Evolutionary conservation across 495 filamentous ascomycete species (phyloP).

Genomic region (Penicillium soppii): DNA sequence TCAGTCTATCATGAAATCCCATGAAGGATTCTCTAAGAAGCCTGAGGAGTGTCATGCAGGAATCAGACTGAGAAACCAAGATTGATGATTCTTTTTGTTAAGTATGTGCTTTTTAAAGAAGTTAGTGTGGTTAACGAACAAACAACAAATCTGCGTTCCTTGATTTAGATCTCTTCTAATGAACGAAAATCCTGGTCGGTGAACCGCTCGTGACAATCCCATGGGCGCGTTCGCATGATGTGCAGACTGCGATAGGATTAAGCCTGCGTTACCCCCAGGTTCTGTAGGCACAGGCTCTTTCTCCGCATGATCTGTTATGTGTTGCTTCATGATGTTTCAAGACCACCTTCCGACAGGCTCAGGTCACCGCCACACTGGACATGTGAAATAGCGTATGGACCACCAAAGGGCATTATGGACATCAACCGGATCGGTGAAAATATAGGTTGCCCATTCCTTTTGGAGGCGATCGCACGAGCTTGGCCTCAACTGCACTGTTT

Average conservation of each 20-base stretch:
- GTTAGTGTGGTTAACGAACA: too few species aligned
- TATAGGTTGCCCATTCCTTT: constrained; percentile 2
- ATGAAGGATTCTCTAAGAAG: constrained; percentile 81
- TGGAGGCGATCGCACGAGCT: constrained; percentile 3
- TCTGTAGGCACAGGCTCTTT: not conserved
- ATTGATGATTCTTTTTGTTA: too few species aligned
- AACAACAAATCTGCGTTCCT: too few species aligned
- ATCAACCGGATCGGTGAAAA: too few species aligned
- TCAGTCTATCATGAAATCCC: constrained; percentile 61
- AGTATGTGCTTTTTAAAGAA: too few species aligned
- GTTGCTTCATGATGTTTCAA: constrained; percentile 15
- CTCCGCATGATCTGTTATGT: constrained; percentile 4
- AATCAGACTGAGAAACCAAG: constrained; percentile 44
- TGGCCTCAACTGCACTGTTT: too few species aligned
- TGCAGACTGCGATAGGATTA: not conserved
- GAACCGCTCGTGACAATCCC: constrained; percentile 7
- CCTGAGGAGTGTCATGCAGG: constrained; percentile 67
- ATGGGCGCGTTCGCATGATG: constrained; percentile 2
- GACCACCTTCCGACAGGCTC: constrained; percentile 22
- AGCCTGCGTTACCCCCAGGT: not conserved
- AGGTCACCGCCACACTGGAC: constrained; percentile 18
- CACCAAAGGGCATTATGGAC: too few species aligned
- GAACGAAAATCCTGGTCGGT: constrained; percentile 18
- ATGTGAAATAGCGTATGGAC: constrained; percentile 17
- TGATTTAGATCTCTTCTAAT: constrained; percentile 22